Base-by-base conservation (phyloP, 2,329 filamentous ascomycete genomes). In the Cylindrodendrum hubeiense region DNA sequence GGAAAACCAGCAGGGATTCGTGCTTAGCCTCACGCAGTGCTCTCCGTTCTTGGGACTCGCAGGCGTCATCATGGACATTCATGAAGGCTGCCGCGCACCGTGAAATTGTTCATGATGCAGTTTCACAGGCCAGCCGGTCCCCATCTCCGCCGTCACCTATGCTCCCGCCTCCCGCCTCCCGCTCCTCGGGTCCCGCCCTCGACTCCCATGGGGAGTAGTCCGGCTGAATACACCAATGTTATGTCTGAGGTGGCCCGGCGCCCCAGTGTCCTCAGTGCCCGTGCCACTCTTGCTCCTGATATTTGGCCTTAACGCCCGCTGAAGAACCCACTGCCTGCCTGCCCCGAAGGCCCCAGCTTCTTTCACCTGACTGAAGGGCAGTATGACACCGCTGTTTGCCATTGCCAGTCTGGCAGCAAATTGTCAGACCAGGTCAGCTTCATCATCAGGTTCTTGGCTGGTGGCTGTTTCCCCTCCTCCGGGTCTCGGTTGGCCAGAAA, bases 71-170 rank as follows among this genome's bases (percentile, higher is more conserved):
- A 57, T 63, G 61, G 47, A 60, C 50, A 60, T 51, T 62, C 62
- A 53, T 60, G 56, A 63, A 22, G 55, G 37, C 34, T 59, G 49
- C 59, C 37, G 58, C 52, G 52, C 53, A 66, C 64, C 46, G 66
- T 63, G 60, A 65, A 60, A 60, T 67, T 66, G 52, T 63, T 66
- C 64, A 60, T 67, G 60, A 71, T 71, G 60, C 47, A 56, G 60
- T 67, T 60, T 60, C 63, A 67, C 60, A 49, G 52, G 52, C 50
- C 51, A 65, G 37, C 44, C 43, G 34, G 46, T 7, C 57, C 54
- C 34, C 34, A 26, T 21, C 52, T 51, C 64, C 60, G 21, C 37
- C 56, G 17, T 59, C 22, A 33, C 13, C 19, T 44, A n/a, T 41
- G 46, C 17, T 58, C 15, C 61, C 43, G 43, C 50, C 33, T 50